A percentile compares a stretch with the other conserved stretches of the same genome.
These are phyloP conservation scores for Chrysochromulina parva DNA, from an alignment of 78 protist species.

Conservation along the genomic window DNA sequence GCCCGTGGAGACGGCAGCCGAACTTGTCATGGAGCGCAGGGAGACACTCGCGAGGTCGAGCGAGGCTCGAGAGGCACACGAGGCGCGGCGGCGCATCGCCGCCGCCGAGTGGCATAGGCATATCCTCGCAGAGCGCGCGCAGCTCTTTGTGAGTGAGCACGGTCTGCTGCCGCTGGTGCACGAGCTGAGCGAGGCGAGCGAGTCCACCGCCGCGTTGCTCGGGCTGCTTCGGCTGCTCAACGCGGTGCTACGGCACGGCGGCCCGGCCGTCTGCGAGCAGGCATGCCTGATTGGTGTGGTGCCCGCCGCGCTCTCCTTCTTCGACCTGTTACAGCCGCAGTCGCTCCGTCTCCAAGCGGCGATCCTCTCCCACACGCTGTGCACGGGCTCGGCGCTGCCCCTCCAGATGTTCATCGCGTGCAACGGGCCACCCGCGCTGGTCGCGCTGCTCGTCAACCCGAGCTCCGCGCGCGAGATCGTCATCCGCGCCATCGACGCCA, in stretches of 20 bases:
- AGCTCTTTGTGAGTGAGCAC: slow-evolving; percentile 43
- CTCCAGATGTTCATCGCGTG: slow-evolving; percentile 87
- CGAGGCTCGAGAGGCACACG: too few species aligned
- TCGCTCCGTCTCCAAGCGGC: slow-evolving; percentile 71
- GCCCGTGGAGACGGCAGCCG: too few species aligned
- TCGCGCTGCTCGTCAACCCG: slow-evolving; percentile 52
- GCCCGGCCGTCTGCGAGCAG: slow-evolving; percentile 72
- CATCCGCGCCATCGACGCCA: slow-evolving; percentile 66
- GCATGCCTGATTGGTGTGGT: slow-evolving; percentile 83
- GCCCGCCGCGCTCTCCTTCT: slow-evolving; percentile 70
- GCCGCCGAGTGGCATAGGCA: too few species aligned
- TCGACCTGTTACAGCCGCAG: not conserved
- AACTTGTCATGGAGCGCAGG: too few species aligned
- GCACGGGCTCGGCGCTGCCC: slow-evolving; percentile 61
- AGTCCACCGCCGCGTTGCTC: not conserved
- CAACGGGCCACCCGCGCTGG: slow-evolving; percentile 78
- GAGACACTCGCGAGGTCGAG: too few species aligned
- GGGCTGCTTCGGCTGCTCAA: not conserved
- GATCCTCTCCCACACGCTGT: slow-evolving; percentile 66
- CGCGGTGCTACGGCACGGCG: not conserved
- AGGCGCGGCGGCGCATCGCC: too few species aligned
- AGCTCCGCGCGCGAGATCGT: slow-evolving; percentile 31
- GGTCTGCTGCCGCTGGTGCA: slow-evolving; percentile 86
- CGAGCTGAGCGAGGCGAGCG: slow-evolving; percentile 55
- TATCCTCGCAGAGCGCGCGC: not conserved